These are phyloP conservation scores for Scutellaria minor DNA, from an alignment of 257 asterid species.

Conservation along the genomic window DNA sequence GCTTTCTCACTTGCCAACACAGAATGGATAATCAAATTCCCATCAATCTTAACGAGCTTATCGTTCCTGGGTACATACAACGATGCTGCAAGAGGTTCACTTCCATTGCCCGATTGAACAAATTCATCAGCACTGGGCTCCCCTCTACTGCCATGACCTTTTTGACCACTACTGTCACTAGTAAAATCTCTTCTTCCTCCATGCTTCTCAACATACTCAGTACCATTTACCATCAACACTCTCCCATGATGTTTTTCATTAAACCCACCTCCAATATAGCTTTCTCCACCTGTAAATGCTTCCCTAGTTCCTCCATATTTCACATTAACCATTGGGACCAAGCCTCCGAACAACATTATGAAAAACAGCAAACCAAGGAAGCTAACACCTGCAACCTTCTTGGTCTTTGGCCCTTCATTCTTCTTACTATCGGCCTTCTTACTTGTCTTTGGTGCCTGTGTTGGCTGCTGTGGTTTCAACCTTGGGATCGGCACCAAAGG, in stretches of 20 bases:
- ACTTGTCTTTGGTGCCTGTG: slow-evolving; percentile 54
- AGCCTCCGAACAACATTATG: slow-evolving; percentile 79
- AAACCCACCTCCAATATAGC: slow-evolving; percentile 46
- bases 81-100: slow-evolving; percentile 70
- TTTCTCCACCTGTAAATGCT: slow-evolving; percentile 52
- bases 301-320: slow-evolving; percentile 72
- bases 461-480: slow-evolving; percentile 71
- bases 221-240: slow-evolving; percentile 70
- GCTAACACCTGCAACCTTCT: slow-evolving; percentile 93
- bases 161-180: slow-evolving; percentile 40
- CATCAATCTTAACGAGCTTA: slow-evolving; percentile 78
- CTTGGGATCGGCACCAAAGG: slow-evolving; percentile 95
- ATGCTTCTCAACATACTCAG: slow-evolving; percentile 45
- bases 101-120: slow-evolving; percentile 50
- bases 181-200: slow-evolving; percentile 46
- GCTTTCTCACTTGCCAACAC: slow-evolving; percentile 81
- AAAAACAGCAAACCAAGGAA: slow-evolving; percentile 82
- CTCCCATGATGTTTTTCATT: slow-evolving; percentile 63
- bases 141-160: slow-evolving; percentile 39
- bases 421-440: slow-evolving; percentile 74
- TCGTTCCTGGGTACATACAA: slow-evolving; percentile 81
- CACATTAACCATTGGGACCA: slow-evolving; percentile 81
- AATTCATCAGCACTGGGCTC: slow-evolving; percentile 52
- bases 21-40: slow-evolving; percentile 75
- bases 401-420: slow-evolving; percentile 70